Percentiles rank a stretch among this genome's conserved stretches.
Conservation (phyloP, 164 flowering plant genomes). For the Annona squamosa region DNA sequence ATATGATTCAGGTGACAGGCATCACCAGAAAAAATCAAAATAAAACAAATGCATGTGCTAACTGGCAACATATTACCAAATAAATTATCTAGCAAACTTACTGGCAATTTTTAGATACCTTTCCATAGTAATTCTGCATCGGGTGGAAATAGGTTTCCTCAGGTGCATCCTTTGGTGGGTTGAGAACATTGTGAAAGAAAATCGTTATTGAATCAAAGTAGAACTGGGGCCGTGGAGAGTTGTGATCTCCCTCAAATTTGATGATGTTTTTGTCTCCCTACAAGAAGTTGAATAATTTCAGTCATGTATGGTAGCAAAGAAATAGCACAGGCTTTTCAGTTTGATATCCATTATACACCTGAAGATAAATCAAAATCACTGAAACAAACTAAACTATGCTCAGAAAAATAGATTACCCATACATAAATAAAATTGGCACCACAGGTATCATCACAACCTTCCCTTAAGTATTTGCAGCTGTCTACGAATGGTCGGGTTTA, state of each 20-base stretch:
- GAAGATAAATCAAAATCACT: not conserved
- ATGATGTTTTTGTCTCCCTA: conserved; percentile 99
- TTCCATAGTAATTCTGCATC: conserved; percentile 44
- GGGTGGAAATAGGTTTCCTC: conserved; percentile 37
- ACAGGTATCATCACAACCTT: too few relatives aligned
- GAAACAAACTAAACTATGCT: not conserved
- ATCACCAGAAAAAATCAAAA: too few relatives aligned
- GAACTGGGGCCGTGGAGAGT: conserved; percentile 92
- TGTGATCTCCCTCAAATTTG: conserved; percentile 96
- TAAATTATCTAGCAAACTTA: not conserved
- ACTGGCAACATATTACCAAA: not conserved
- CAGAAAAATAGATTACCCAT: too few relatives aligned
- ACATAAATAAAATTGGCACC: too few relatives aligned
- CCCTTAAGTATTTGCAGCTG: too few relatives aligned
- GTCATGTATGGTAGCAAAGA: not conserved
- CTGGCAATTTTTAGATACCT: conserved; percentile 31
- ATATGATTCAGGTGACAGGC: too few relatives aligned
- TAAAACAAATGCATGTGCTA: too few relatives aligned
- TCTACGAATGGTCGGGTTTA: too few relatives aligned
- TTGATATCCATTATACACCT: not conserved
- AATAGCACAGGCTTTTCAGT: not conserved
- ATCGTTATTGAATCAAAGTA: conserved; percentile 90
- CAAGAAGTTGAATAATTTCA: conserved; percentile 10
- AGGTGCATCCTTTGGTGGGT: conserved; percentile 73
- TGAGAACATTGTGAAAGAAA: conserved; percentile 84